A percentile compares a stretch with the other conserved stretches of the same genome.
Evolutionary conservation across 176 grass and related monocot genomes (phyloP).

Genomic region (Rhynchospora tenuis): DNA sequence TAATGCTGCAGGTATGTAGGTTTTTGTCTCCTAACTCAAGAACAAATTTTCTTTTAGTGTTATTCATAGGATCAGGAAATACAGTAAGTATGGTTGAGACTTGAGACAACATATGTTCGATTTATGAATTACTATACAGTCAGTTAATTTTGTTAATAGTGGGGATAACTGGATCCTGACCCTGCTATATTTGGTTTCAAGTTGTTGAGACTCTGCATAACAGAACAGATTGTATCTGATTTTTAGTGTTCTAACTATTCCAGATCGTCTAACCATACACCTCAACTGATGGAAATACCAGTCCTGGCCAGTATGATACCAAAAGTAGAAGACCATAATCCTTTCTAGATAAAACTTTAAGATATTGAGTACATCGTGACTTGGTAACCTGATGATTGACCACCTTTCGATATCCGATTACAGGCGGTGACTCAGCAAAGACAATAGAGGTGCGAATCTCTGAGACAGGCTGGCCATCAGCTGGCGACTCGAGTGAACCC

Average conservation of each 20-base stretch:
- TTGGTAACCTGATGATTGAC: not conserved
- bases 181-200: not conserved
- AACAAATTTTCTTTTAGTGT: not conserved
- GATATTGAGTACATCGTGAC: not conserved
- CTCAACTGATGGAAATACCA: not conserved
- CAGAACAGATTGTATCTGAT: not conserved
- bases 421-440: constrained; percentile 22
- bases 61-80: not conserved
- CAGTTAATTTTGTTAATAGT: not conserved
- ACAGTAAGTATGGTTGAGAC: not conserved
- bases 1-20: constrained; percentile 28
- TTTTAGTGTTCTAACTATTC: not conserved
- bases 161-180: not conserved
- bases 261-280: not conserved
- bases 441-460: constrained; percentile 58
- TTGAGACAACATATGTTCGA: not conserved
- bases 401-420: not conserved
- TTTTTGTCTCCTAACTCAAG: not conserved
- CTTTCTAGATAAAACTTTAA: not conserved
- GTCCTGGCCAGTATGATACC: not conserved
- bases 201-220: not conserved
- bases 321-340: not conserved
- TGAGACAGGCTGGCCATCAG: constrained; percentile 74
- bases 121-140: not conserved
- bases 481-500: constrained; percentile 42